These are phyloP conservation scores for Suillus fuscotomentosus DNA, from an alignment of 768 basidiomycete genomes.

Conservation along the genomic window DNA sequence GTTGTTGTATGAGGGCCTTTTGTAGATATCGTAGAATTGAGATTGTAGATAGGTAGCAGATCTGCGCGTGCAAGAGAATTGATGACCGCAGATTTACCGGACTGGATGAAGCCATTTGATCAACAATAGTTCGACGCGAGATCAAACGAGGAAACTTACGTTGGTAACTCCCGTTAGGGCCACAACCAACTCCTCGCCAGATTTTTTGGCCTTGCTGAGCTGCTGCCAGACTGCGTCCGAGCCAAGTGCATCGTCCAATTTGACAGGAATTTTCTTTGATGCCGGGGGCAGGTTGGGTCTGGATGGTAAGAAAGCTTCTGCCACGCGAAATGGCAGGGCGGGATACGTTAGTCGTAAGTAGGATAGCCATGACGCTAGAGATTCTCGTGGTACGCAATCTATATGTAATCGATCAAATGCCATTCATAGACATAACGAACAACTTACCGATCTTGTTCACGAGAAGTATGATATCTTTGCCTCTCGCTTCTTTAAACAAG, in stretches of 20 bases:
- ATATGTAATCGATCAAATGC: background rate
- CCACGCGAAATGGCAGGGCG: constrained; percentile 71
- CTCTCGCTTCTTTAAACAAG: constrained; percentile 39
- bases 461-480: constrained; percentile 58
- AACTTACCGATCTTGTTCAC: constrained; percentile 85
- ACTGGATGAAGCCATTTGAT: constrained; percentile 37
- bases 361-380: constrained; percentile 65
- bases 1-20: constrained; percentile 70
- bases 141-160: constrained; percentile 41
- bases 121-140: background rate
- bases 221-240: constrained; percentile 47
- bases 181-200: constrained; percentile 52
- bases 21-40: constrained; percentile 43
- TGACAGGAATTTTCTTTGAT: constrained; percentile 36
- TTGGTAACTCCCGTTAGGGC: constrained; percentile 86
- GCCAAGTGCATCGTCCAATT: constrained; percentile 61
- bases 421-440: background rate
- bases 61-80: constrained; percentile 67
- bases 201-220: constrained; percentile 49
- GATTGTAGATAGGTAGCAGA: constrained; percentile 54
- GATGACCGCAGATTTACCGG: constrained; percentile 82
- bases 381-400: constrained; percentile 83
- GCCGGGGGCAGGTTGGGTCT: constrained; percentile 23
- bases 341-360: constrained; percentile 59
- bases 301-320: constrained; percentile 61